phyloP scores from a whole-genome alignment of 495 filamentous ascomycete genomes.

The Astrocystis sublimbata region DNA sequence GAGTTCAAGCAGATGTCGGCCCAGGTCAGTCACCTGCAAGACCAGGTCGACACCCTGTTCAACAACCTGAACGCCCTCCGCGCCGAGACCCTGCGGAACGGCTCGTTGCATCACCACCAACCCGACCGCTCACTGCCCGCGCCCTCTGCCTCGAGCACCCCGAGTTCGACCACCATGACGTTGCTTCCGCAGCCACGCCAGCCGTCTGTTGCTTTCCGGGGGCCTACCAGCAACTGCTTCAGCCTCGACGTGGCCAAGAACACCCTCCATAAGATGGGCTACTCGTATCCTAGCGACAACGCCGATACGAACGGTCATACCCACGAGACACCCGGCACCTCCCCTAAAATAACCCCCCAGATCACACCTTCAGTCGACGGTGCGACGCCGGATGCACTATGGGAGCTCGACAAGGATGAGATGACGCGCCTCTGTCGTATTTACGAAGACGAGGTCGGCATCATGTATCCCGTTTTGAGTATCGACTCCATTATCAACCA shows the following conservation, averaged over 20 bases:
- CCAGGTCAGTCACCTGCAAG: conserved; percentile 73
- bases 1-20: conserved; percentile 79
- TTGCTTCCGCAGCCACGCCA: conserved; percentile 44
- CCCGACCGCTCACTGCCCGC: conserved; percentile 34
- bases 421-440: conserved; percentile 68
- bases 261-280: conserved; percentile 87
- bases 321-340: conserved; percentile 54
- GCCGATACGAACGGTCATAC: conserved; percentile 59
- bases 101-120: conserved; percentile 36
- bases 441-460: conserved; percentile 80
- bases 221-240: conserved; percentile 83
- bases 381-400: conserved; percentile 65
- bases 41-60: conserved; percentile 78
- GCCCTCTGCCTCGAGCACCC: conserved; percentile 39
- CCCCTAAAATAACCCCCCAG: conserved; percentile 41
- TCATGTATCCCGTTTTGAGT: conserved; percentile 82
- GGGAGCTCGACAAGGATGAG: conserved; percentile 69
- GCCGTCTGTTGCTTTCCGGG: conserved; percentile 75
- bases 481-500: conserved; percentile 67
- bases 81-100: conserved; percentile 44
- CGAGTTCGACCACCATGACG: conserved; percentile 38
- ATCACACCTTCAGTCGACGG: conserved; percentile 44
- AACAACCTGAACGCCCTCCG: conserved; percentile 67
- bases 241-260: conserved; percentile 85
- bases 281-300: conserved; percentile 59